Conservation (phyloP, 345 rosid genomes). For the Carallia brachiata region DNA sequence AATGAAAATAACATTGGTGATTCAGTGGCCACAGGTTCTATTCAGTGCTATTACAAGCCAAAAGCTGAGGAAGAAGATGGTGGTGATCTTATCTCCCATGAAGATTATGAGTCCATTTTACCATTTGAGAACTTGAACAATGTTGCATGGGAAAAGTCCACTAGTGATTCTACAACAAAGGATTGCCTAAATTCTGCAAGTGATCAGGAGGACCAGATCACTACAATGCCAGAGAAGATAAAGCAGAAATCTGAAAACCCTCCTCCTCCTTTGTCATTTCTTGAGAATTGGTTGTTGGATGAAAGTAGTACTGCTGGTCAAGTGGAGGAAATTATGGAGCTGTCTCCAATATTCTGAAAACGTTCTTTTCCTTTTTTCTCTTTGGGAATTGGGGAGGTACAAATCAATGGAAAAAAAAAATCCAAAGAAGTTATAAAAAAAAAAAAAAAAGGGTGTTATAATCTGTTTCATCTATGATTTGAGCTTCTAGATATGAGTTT, state of each 20-base stretch:
- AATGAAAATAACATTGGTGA: slow-evolving; percentile 5
- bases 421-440: not conserved
- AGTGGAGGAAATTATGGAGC: slow-evolving; percentile 26
- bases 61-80: slow-evolving; percentile 44
- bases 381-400: not conserved
- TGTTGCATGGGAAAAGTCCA: slow-evolving; percentile 44
- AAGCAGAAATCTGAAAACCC: slow-evolving; percentile 31
- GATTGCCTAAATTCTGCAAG: slow-evolving; percentile 19
- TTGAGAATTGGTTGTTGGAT: slow-evolving; percentile 97
- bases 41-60: slow-evolving; percentile 19
- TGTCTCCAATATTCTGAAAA: slow-evolving; percentile 43
- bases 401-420: slow-evolving; percentile 3
- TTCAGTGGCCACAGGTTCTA: slow-evolving; percentile 18
- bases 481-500: slow-evolving; percentile 23
- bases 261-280: slow-evolving; percentile 73
- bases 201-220: slow-evolving; percentile 15
- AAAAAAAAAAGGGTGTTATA: slow-evolving; percentile 8
- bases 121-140: slow-evolving; percentile 50
- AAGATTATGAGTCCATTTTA: slow-evolving; percentile 58
- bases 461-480: not conserved
- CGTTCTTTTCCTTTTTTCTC: not conserved
- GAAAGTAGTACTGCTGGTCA: slow-evolving; percentile 39
- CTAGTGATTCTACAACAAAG: slow-evolving; percentile 25
- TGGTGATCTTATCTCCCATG: slow-evolving; percentile 41
- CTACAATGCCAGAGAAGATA: slow-evolving; percentile 7